phyloP scores from a whole-genome alignment of 106 monocot species.

The Acorus gramineus region DNA sequence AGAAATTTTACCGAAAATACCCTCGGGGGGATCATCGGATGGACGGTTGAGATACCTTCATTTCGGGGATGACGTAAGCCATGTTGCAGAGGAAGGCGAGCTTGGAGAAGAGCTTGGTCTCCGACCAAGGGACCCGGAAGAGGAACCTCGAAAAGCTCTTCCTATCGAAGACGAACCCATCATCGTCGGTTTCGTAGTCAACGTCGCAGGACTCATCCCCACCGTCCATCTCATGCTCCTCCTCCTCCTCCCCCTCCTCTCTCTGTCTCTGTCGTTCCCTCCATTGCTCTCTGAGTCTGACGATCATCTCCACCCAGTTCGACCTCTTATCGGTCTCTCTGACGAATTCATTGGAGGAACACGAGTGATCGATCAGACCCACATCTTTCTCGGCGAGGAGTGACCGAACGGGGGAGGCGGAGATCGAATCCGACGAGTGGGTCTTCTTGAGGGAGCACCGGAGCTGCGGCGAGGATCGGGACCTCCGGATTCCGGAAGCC shows the following conservation, averaged over 20 bases:
- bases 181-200: constrained; percentile 44
- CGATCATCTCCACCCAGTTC: constrained; percentile 53
- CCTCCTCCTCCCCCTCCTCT: constrained; percentile 9
- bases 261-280: constrained; percentile 17
- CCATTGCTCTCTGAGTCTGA: constrained; percentile 60
- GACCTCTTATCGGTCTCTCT: constrained; percentile 14
- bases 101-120: constrained; percentile 53
- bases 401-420: constrained; percentile 15
- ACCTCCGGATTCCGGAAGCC: constrained; percentile 31
- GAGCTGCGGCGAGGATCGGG: constrained; percentile 53
- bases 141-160: constrained; percentile 40
- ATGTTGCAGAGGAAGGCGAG: constrained; percentile 86
- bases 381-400: constrained; percentile 16
- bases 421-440: background rate
- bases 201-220: constrained; percentile 29
- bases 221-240: constrained; percentile 1
- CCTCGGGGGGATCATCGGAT: background rate
- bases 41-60: constrained; percentile 32
- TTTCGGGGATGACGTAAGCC: constrained; percentile 60
- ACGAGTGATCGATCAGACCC: background rate
- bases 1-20: background rate
- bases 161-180: constrained; percentile 30
- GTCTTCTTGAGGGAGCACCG: constrained; percentile 19
- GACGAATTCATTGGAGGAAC: background rate
- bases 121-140: constrained; percentile 24